A percentile compares a stretch with the other conserved stretches of the same genome.
These are phyloP conservation scores for Erodium moschatum DNA, from an alignment of 441 rosid genomes.

Conservation along the genomic window DNA sequence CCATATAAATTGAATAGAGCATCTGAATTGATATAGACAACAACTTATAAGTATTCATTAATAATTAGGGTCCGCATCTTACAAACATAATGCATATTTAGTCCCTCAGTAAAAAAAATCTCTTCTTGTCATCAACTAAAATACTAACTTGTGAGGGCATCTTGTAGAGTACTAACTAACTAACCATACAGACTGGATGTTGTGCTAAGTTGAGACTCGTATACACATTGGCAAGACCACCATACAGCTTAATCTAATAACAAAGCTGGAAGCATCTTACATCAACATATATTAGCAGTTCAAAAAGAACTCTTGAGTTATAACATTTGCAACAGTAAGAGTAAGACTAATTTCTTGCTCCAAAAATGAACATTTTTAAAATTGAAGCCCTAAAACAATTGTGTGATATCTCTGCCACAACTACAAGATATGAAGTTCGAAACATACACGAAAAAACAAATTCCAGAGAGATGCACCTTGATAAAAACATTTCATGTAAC, in stretches of 20 bases:
- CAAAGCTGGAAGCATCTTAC: neutral
- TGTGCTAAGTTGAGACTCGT: neutral
- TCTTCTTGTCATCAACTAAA: neutral
- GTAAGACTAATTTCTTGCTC: neutral
- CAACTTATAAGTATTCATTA: neutral
- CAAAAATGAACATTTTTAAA: neutral
- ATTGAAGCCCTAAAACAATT: neutral
- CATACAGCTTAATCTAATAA: neutral
- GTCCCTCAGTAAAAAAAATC: neutral
- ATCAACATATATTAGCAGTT: neutral
- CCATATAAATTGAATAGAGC: neutral
- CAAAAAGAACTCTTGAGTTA: neutral
- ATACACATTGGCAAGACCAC: constrained; percentile 2
- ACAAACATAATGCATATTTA: neutral
- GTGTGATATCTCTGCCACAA: neutral
- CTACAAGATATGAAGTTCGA: neutral
- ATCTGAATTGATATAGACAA: neutral
- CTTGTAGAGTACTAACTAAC: neutral
- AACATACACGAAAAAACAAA: neutral
- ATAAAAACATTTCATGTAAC: constrained; percentile 6
- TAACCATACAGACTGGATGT: neutral
- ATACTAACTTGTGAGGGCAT: neutral
- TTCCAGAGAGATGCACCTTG: neutral
- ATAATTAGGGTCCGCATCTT: neutral
- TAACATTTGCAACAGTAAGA: no score